phyloP scores from a whole-genome alignment of 805 yeast genomes.

The Metschnikowia gelsemii region DNA sequence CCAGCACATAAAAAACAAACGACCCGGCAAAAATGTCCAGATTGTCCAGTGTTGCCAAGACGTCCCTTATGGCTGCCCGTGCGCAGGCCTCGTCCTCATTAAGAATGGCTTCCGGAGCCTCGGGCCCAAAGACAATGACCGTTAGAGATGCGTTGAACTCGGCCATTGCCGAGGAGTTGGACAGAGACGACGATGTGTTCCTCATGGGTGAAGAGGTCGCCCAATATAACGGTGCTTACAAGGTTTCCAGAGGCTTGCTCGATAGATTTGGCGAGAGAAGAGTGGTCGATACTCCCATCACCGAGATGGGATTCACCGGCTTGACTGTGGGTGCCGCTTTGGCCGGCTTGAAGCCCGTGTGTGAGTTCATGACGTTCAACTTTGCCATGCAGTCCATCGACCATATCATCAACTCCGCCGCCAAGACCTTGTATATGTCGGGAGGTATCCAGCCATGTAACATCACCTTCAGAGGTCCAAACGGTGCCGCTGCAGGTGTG shows the following conservation, averaged over 20 bases:
- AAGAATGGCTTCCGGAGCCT: conserved; percentile 47
- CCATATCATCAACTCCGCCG: conserved; percentile 97
- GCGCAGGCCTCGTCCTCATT: conserved; percentile 24
- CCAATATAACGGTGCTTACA: conserved; percentile 98
- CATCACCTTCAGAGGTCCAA: conserved; percentile 98
- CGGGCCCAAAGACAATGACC: conserved; percentile 65
- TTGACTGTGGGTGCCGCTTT: conserved; percentile 94
- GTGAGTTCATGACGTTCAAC: conserved; percentile 99
- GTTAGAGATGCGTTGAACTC: conserved; percentile 96
- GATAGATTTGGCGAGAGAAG: conserved; percentile 95
- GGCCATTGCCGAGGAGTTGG: conserved; percentile 96
- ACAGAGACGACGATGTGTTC: conserved; percentile 90
- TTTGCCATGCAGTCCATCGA: conserved; percentile 99
- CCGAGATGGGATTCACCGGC: conserved; percentile 99
- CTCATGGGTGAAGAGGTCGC: conserved; percentile 99
- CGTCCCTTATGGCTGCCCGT: conserved; percentile 41
- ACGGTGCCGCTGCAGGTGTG: conserved; percentile 99
- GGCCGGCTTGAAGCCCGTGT: conserved; percentile 92
- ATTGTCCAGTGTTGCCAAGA: conserved; percentile 41
- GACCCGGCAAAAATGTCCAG: conserved; percentile 22
- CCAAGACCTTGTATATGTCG: conserved; percentile 98
- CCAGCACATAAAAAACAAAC: background rate
- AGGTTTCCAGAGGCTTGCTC: conserved; percentile 90
- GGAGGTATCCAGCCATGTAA: conserved; percentile 98
- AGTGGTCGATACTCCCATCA: conserved; percentile 94